These are phyloP conservation scores for Phytophthora pseudosyringae DNA, from an alignment of 352 stramenopile species.

Conservation along the genomic window DNA sequence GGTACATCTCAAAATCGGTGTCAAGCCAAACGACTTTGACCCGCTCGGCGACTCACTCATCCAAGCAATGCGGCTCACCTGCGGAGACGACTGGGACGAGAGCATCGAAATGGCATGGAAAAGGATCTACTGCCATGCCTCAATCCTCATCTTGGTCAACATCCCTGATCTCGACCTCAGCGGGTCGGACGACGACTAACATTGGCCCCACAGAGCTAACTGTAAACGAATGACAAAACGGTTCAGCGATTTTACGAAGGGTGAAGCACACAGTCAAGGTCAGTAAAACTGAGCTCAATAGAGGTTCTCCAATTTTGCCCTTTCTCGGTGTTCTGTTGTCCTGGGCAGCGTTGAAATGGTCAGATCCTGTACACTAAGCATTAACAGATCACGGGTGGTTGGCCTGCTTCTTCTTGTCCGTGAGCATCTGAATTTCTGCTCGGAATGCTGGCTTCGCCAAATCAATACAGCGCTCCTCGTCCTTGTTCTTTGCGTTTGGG, in stretches of 20 bases:
- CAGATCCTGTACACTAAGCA: background rate
- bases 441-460: conserved; percentile 57
- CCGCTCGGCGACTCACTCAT: conserved; percentile 63
- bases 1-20: conserved; percentile 70
- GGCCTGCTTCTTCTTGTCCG: conserved; percentile 27
- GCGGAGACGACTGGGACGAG: conserved; percentile 52
- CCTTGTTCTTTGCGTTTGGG: conserved; percentile 61
- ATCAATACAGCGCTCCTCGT: conserved; percentile 61
- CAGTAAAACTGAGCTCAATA: conserved; percentile 4
- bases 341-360: background rate
- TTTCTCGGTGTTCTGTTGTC: background rate
- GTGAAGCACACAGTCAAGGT: background rate
- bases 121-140: conserved; percentile 64
- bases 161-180: conserved; percentile 62
- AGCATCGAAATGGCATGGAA: conserved; percentile 58
- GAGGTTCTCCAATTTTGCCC: conserved; percentile 4
- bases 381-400: conserved; percentile 5
- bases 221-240: too few relatives aligned
- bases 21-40: conserved; percentile 73
- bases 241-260: too few relatives aligned
- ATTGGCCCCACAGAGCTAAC: background rate
- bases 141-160: conserved; percentile 72
- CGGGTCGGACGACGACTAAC: conserved; percentile 46
- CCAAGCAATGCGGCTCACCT: conserved; percentile 65
- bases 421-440: conserved; percentile 45